Evolutionary conservation across 1,284 basidiomycete species (phyloP).

Genomic region (Bjerkandera adusta): DNA sequence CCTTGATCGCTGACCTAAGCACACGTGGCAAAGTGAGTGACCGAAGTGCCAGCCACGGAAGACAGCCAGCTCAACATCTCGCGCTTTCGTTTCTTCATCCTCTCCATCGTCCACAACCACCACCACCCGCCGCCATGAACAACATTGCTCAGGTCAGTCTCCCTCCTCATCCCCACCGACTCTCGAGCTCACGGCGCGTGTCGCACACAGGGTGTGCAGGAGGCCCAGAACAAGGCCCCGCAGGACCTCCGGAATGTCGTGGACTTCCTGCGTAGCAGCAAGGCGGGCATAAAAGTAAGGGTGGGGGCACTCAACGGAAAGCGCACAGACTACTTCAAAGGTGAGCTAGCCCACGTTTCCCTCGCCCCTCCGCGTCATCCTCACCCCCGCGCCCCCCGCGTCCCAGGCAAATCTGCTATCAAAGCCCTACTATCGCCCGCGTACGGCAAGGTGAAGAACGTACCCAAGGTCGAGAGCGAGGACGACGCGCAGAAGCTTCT

Average conservation of each 20-base stretch:
- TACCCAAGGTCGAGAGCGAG: slow-evolving; percentile 76
- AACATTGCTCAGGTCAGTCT: slow-evolving; percentile 7
- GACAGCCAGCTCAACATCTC: slow-evolving; percentile 17
- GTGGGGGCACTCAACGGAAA: slow-evolving; percentile 93
- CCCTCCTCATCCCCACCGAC: not conserved
- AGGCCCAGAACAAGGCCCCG: slow-evolving; percentile 75
- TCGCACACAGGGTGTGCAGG: slow-evolving; percentile 35
- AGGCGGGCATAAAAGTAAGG: slow-evolving; percentile 86
- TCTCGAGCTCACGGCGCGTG: not conserved
- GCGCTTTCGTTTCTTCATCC: slow-evolving; percentile 4
- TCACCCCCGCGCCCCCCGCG: slow-evolving; percentile 3
- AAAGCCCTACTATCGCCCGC: slow-evolving; percentile 91
- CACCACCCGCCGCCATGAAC: slow-evolving; percentile 7
- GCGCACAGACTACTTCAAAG: slow-evolving; percentile 97
- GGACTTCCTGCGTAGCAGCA: slow-evolving; percentile 82
- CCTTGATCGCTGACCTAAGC: too few species aligned
- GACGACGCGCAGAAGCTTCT: slow-evolving; percentile 75
- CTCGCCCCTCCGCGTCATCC: slow-evolving; percentile 1
- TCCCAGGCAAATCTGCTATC: slow-evolving; percentile 84
- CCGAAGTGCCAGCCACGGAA: too few species aligned
- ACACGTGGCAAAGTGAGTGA: too few species aligned
- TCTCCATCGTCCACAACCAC: slow-evolving; percentile 11
- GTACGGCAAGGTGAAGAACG: slow-evolving; percentile 87
- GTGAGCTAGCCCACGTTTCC: too few species aligned
- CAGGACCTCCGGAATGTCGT: slow-evolving; percentile 78